Base-by-base conservation (phyloP, 2,329 filamentous ascomycete genomes). In the Monosporascus sp. region DNA sequence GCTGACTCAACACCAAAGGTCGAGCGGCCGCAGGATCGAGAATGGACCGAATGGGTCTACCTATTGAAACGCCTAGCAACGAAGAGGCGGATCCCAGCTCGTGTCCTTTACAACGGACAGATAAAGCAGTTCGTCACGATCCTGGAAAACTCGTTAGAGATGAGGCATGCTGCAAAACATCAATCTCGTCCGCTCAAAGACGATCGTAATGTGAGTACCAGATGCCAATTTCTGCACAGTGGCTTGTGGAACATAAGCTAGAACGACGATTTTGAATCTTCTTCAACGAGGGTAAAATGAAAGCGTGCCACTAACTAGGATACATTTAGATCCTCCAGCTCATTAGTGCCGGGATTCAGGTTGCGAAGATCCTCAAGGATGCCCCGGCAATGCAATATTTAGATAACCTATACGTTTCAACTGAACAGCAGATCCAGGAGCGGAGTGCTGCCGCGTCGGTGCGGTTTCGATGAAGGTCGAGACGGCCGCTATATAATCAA, bases 41-140 rank as follows among this genome's bases (percentile, higher is more conserved):
- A 94, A 70, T 95, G 90, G 90, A 93, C 89, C 46, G 90, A 95
- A 72, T 95, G 90, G 90, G 90, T 93, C 52, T 90, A 92, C 69
- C 80, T 95, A 54, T 77, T 95, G 60, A 94, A 94, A 73, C 81
- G 89, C 48, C 80, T 95, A 54, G 90, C 90, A 35, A 95, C 90
- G 37, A 94, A 93, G 74, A 82, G 90, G 60, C 84, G 90, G 57
- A 93, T 95, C 61, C 90, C 90, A 6, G 88, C 90, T 47, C 80
- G 89, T 52, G 88, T 94, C 20, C 76, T 95, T 44, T 94, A 93
- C 75, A 89, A 94, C 68, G 88, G 89, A 55, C 90, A 95, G 72
- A 95, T 95, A 72, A 94, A 93, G 73, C 89, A 94, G 70, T 85
- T 95, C 70, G 88, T 94, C 59, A 94, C 90, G 43, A 88, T 94